These are phyloP conservation scores for Lasiosphaeria ovina DNA, from an alignment of 495 filamentous ascomycete genomes.

Conservation along the genomic window DNA sequence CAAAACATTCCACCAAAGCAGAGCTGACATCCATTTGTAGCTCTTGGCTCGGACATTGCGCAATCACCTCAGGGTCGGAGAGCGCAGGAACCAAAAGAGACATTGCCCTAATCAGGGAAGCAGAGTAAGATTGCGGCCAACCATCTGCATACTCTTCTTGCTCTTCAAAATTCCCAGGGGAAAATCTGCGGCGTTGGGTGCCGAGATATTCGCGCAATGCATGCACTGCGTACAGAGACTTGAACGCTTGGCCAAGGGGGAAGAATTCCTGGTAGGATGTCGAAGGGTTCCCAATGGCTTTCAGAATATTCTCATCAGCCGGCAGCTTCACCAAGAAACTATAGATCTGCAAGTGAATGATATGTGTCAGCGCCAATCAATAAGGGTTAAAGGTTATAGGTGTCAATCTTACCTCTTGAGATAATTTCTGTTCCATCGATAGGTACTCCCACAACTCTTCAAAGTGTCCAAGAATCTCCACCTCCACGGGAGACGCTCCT, in stretches of 20 bases:
- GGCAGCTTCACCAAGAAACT: constrained; percentile 72
- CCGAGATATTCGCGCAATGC: constrained; percentile 53
- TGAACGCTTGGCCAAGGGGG: constrained; percentile 67
- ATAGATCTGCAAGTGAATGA: constrained; percentile 54
- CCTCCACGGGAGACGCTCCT: constrained; percentile 58
- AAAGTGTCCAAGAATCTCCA: constrained; percentile 80
- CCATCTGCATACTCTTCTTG: not conserved
- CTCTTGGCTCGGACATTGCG: constrained; percentile 36
- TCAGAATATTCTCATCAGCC: constrained; percentile 59
- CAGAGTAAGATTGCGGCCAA: constrained; percentile 25
- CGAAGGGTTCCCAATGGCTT: constrained; percentile 54
- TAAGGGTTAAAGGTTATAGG: not conserved
- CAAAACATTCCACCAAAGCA: constrained; percentile 42
- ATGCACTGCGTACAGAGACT: constrained; percentile 70
- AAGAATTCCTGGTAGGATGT: constrained; percentile 59
- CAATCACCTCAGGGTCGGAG: constrained; percentile 40
- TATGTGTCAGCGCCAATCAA: constrained; percentile 22
- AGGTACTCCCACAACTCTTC: constrained; percentile 81
- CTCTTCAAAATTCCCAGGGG: constrained; percentile 11
- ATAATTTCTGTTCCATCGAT: constrained; percentile 68
- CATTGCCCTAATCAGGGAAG: constrained; percentile 37
- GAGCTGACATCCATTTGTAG: constrained; percentile 41
- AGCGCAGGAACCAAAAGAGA: constrained; percentile 48
- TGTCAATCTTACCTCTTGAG: constrained; percentile 55
- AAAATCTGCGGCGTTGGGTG: constrained; percentile 24